Evolutionary conservation across 768 basidiomycete species (phyloP), one percentile per base, ranked within the genome.

Genomic region (Boletus insuetus): DNA sequence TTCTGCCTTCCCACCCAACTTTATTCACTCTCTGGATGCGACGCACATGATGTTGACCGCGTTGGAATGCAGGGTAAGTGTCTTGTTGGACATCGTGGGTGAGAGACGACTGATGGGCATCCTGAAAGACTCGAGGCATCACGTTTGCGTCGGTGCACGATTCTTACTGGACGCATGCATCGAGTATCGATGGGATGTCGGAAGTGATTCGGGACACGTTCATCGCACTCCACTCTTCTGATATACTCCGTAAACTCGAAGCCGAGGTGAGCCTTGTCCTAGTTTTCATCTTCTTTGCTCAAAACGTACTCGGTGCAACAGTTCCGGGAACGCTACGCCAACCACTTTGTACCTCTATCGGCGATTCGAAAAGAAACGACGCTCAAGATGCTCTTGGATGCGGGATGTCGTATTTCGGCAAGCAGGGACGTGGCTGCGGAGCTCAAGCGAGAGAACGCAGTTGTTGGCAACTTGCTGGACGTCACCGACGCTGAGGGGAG

Each of bases 41-140:
- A 96, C 96, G 2, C 97, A 99, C 74, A 98, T 99, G 94, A 87
- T 98, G 84, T 74, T 98, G 62, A 97, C 95, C 3, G 94, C 96
- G 11, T 78, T 96, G 45, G 88, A 93, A 61, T 97, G 94, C 70
- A 76, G 81, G 58, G 93, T 91, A 71, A 51, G 86, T 73, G 14
- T 20, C 51, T 24, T 16, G 2, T 26, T 47, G 34, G 8, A 10
- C 4, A 22, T 29, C 5, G 14, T 32, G 10, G 32, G 29, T 22
- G 19, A 24, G 10, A 12, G 39, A 41, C 59, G 20, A 55, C 54
- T 49, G 42, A 69, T 9, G 32, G 13, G 37, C 13, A 11, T 50
- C 17, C 38, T 3, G 29, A 29, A 63, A 94, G 90, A 81, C 85
- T 13, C 82, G 81, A 64, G 79, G 77, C 37, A 65, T 99, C 60